Conservation (phyloP, 2,329 filamentous ascomycete genomes). For the Cadophora gregata region DNA sequence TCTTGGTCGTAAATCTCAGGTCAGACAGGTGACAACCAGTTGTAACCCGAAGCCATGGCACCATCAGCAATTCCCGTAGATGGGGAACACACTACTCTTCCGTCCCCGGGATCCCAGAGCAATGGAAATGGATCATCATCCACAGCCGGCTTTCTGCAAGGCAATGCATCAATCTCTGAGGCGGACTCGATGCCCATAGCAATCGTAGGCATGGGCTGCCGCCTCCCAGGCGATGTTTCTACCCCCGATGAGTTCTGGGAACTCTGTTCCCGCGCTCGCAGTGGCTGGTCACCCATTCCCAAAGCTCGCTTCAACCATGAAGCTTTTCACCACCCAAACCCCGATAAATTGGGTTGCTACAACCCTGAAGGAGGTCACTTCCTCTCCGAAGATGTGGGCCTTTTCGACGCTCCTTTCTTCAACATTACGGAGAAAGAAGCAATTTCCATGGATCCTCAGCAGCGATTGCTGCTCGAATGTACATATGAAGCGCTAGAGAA, state of each 20-base stretch:
- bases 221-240: constrained; percentile 46
- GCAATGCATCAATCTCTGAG: not conserved
- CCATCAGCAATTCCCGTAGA: constrained; percentile 25
- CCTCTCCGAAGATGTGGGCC: constrained; percentile 35
- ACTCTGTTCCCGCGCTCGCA: constrained; percentile 46
- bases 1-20: not conserved
- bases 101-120: not conserved
- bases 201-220: constrained; percentile 47
- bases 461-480: constrained; percentile 38
- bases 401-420: constrained; percentile 43
- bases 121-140: not conserved
- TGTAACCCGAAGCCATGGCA: constrained; percentile 21
- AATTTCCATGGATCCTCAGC: constrained; percentile 44
- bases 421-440: constrained; percentile 39
- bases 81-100: constrained; percentile 12
- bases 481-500: constrained; percentile 41
- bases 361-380: constrained; percentile 39
- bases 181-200: constrained; percentile 41
- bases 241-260: constrained; percentile 49
- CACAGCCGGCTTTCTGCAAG: not conserved
- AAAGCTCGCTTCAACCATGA: constrained; percentile 54
- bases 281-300: constrained; percentile 45
- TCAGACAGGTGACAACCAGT: not conserved
- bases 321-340: constrained; percentile 60
- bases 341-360: constrained; percentile 38